Percentiles rank a stretch among this genome's conserved stretches.
These are phyloP conservation scores for Wickerhamiella spandovensis DNA, from an alignment of 805 yeast genomes.

Conservation along the genomic window DNA sequence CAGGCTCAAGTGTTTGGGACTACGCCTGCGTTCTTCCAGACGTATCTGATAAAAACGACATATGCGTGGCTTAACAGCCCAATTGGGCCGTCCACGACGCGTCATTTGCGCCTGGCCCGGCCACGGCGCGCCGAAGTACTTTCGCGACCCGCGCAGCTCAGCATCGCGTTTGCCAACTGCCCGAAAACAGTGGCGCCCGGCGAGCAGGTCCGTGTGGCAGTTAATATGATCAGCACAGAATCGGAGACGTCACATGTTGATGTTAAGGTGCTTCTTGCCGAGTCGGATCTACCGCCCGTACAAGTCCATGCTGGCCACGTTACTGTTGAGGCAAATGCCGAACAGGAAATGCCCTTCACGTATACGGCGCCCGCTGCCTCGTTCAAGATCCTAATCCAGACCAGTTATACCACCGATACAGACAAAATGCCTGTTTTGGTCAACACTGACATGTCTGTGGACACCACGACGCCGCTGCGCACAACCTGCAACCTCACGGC, in stretches of 20 bases:
- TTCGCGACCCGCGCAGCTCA: slow-evolving; percentile 22
- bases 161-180: slow-evolving; percentile 9
- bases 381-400: slow-evolving; percentile 8
- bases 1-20: slow-evolving; percentile 9
- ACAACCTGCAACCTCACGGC: slow-evolving; percentile 27
- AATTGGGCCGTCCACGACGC: slow-evolving; percentile 1
- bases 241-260: slow-evolving; percentile 15
- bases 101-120: slow-evolving; percentile 7
- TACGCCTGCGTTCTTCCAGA: slow-evolving; percentile 8
- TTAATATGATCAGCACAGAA: slow-evolving; percentile 19
- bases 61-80: slow-evolving; percentile 5
- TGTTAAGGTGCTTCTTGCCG: slow-evolving; percentile 2
- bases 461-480: slow-evolving; percentile 26
- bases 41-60: slow-evolving; percentile 3
- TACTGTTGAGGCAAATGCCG: background rate
- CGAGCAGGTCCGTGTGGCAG: slow-evolving; percentile 13
- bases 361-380: slow-evolving; percentile 6
- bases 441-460: slow-evolving; percentile 16
- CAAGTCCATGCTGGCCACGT: background rate
- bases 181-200: slow-evolving; percentile 18
- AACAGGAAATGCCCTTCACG: background rate
- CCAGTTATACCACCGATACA: slow-evolving; percentile 13
- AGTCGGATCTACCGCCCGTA: background rate
- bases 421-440: slow-evolving; percentile 20
- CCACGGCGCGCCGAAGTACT: slow-evolving; percentile 3